Percentiles rank a stretch among this genome's conserved stretches.
Evolutionary conservation across 202 grass and related monocot genomes (phyloP).

Genomic region (Carex arenaria): DNA sequence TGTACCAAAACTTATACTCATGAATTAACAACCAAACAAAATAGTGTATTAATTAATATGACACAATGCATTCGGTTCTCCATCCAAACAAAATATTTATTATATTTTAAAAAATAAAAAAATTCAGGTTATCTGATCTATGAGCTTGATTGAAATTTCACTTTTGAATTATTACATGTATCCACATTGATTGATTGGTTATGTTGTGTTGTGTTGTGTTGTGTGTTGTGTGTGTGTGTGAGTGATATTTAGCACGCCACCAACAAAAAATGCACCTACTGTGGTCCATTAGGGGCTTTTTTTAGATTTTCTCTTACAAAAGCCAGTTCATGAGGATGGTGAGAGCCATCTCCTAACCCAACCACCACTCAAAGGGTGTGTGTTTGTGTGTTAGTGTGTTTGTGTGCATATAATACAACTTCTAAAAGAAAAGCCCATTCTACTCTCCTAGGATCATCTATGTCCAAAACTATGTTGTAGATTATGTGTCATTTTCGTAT

Average conservation of each 20-base stretch:
- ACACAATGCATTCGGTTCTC: too few relatives aligned
- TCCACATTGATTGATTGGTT: constrained; percentile 12
- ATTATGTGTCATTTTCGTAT: not conserved
- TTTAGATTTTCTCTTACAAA: constrained; percentile 25
- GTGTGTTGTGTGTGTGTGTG: not conserved
- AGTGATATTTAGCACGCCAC: constrained; percentile 9
- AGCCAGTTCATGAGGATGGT: constrained; percentile 31
- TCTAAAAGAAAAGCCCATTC: not conserved
- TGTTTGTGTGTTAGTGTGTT: not conserved
- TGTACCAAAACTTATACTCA: not conserved
- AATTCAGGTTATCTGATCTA: not conserved
- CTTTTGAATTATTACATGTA: not conserved
- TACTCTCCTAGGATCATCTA: not conserved
- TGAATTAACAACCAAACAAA: not conserved
- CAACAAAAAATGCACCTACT: constrained; percentile 24
- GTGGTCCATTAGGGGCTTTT: constrained; percentile 16
- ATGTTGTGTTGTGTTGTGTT: not conserved
- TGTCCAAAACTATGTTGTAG: not conserved
- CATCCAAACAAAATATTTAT: too few relatives aligned
- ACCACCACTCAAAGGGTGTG: constrained; percentile 34
- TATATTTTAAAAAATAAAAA: too few relatives aligned
- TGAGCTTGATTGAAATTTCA: not conserved
- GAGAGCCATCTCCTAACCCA: constrained; percentile 33
- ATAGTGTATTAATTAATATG: too few relatives aligned
- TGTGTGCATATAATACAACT: constrained; percentile 14